Evolutionary conservation across 2,329 filamentous ascomycete genomes (phyloP), one percentile per base, ranked within the genome.

Genomic region (Thelonectria rubi): DNA sequence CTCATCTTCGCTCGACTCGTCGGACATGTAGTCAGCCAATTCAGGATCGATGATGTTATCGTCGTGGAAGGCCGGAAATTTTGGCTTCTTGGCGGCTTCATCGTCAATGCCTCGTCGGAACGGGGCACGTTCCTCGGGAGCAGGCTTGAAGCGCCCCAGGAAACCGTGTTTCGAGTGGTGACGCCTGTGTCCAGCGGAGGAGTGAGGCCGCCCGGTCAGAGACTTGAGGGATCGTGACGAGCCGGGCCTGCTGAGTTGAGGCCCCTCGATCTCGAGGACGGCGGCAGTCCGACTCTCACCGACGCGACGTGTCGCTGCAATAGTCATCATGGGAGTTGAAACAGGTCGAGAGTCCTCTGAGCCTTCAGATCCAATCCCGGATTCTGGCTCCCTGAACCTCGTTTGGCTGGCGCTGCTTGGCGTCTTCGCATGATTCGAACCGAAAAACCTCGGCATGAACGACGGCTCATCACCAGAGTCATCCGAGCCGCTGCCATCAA

Each of bases 11-110:
- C 93, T 97, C 2, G 94, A 97, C 49, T 92, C 93, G 74, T 99
- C 95, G 7, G 95, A 99, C 83, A 99, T 91, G 77, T 96, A 99
- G 34, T 93, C 91, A 5, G 94, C 94, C 55, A 99, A 81, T 72
- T 99, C 95, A 1, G 95, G 95, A 74, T 99, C 95, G 69, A 99
- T 98, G 69, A 99, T 97, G 73, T 95, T 98, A 80, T 99, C 95
- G 73, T 95, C 93, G 75, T 99, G 95, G 70, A 99, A 98, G n/a
- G 93, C 93, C 15, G 94, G 90, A 37, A 97, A 84, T 43, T 88
- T 87, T 8, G 87, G 81, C 65, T 88, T 90, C 65, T 85, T 87
- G 4, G 83, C 80, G 49, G 84, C 79, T 60, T 93, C 90, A 54
- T 96, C 87, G 10, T 81, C 88, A 17, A 84, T 81, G 11, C 88